Evolutionary conservation across 2,329 filamentous ascomycete species (phyloP), one percentile per base, ranked within the genome.

Genomic region (Calonectria henricotiae): DNA sequence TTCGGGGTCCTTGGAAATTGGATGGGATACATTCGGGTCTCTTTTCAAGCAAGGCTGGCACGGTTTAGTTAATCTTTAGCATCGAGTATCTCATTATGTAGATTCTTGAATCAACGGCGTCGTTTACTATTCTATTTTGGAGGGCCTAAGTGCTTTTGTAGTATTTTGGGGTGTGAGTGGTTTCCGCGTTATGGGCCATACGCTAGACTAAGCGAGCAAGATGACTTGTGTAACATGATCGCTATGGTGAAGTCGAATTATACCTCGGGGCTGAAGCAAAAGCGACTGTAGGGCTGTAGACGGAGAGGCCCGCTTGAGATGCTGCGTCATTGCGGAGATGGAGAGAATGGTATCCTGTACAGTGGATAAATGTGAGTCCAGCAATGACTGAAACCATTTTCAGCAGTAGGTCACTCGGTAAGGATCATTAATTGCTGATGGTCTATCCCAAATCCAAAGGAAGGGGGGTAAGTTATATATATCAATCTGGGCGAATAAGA

Each of bases 31-130:
- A 72, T 54, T 65, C 23, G 47, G 62, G 37, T 11, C 25, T 43
- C 44, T 43, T 39, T 43, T 54, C 12, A 35, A 55, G 37, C 12
- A 61, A 25, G 62, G 37, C 13, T 23, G 62, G 51, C 54, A 65
- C 35, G 41, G 13, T 46, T 35, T 20, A 60, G 51, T 51, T 73
- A 46, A 58, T 62, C 49, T 51, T 67, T 58, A 30, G 20, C 13
- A 67, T 67, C 43, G 51, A 39, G 49, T 49, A 63, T 63, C 47
- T 30, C 47, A 39, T n/a, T 44, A 41, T 30, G 55, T 67, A 67
- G 68, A 67, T 70, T 51, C 49, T 67, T 43, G 30, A 70, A 67
- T 70, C 55, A 62, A 70, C 17, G 63, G 64, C 68, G 64, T 70
- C 37, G 23, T 12, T 35, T 37, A 55, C 61, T 30, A 54, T 11